Conservation (phyloP, 2,329 filamentous ascomycete genomes). For the Parastagonospora nodorum region DNA sequence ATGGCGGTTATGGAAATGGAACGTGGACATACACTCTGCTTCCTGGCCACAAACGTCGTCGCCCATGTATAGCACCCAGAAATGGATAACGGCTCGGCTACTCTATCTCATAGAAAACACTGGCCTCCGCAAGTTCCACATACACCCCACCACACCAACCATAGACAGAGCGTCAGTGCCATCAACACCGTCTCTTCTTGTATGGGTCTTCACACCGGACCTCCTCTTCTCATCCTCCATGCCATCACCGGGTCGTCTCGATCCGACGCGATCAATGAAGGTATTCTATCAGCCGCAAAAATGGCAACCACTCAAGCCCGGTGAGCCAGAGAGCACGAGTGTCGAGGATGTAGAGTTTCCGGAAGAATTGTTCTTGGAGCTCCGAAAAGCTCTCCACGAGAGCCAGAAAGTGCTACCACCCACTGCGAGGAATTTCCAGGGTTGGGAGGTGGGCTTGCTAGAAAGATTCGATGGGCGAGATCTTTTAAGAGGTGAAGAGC, state of each 20-base stretch:
- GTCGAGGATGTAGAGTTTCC: conserved; percentile 61
- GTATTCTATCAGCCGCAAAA: conserved; percentile 56
- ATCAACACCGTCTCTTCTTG: conserved; percentile 38
- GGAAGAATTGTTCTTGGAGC: conserved; percentile 52
- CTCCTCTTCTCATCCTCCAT: conserved; percentile 60
- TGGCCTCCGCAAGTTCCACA: conserved; percentile 61
- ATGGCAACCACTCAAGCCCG: conserved; percentile 27
- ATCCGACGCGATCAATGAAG: conserved; percentile 60
- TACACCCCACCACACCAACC: conserved; percentile 43
- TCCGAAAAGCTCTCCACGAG: conserved; percentile 52
- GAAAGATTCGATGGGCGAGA: conserved; percentile 54
- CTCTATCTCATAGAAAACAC: conserved; percentile 61
- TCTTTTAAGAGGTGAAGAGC: background rate
- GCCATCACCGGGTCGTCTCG: conserved; percentile 20
- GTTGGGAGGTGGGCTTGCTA: conserved; percentile 71
- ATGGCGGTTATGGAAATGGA: conserved; percentile 58
- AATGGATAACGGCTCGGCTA: conserved; percentile 61
- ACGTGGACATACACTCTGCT: conserved; percentile 38
- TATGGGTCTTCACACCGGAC: conserved; percentile 67
- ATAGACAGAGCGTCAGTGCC: background rate
- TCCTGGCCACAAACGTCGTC: conserved; percentile 7
- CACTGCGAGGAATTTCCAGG: conserved; percentile 62
- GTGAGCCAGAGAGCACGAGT: conserved; percentile 47
- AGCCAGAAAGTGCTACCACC: conserved; percentile 61
- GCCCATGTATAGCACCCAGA: conserved; percentile 31